phyloP scores from a whole-genome alignment of 177 flowering plant genomes.

The Vitis hybrid region DNA sequence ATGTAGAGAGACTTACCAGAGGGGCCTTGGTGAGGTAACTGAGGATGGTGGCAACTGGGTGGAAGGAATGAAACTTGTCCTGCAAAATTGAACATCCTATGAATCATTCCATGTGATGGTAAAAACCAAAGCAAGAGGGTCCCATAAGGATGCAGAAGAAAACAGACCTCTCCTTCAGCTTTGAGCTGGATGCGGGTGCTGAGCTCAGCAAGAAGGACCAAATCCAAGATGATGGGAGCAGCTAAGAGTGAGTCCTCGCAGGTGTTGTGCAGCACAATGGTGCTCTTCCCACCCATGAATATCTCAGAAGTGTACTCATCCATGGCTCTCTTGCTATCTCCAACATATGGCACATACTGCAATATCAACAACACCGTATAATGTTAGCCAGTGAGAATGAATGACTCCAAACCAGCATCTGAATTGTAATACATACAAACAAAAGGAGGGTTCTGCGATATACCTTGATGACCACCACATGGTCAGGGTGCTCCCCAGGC shows the following conservation, averaged over 20 bases:
- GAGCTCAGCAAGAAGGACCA: constrained; percentile 95
- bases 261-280: constrained; percentile 94
- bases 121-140: background rate
- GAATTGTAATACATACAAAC: background rate
- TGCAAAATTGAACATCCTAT: constrained; percentile 25
- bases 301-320: constrained; percentile 99
- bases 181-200: constrained; percentile 88
- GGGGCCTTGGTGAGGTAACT: constrained; percentile 99
- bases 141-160: background rate
- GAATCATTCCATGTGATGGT: background rate
- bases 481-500: constrained; percentile 99
- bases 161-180: constrained; percentile 79
- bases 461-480: constrained; percentile 98
- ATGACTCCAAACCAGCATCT: background rate
- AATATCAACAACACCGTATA: background rate
- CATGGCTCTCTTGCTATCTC: constrained; percentile 99
- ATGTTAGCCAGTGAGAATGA: background rate
- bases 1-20: constrained; percentile 51
- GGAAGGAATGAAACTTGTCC: constrained; percentile 94
- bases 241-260: constrained; percentile 99
- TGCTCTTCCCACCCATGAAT: constrained; percentile 97
- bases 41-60: constrained; percentile 95
- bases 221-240: constrained; percentile 92
- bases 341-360: constrained; percentile 95
- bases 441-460: background rate